These are phyloP conservation scores for Cairneyella variabilis DNA, from an alignment of 495 filamentous ascomycete species.

Conservation along the genomic window DNA sequence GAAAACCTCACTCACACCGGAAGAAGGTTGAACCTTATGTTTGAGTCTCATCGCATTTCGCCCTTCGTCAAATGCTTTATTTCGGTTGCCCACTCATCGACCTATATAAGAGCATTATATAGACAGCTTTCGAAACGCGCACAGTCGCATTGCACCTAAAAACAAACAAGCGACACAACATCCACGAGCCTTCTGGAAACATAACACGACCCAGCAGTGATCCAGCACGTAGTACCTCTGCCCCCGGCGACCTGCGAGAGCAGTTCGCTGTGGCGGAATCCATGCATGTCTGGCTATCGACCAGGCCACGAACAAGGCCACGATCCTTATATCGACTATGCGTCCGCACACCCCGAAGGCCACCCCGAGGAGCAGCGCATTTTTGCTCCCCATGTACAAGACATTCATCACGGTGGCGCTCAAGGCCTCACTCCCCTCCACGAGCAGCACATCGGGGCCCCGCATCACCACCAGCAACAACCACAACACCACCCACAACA, in stretches of 20 bases:
- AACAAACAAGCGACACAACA: constrained; percentile 23
- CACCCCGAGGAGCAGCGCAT: constrained; percentile 53
- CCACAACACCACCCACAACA: constrained; percentile 40
- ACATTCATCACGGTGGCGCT: constrained; percentile 25
- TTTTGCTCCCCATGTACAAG: constrained; percentile 46
- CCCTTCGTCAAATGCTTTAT: constrained; percentile 17
- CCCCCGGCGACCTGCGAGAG: constrained; percentile 61
- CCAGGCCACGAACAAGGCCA: constrained; percentile 22
- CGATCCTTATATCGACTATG: constrained; percentile 46
- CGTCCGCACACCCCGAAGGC: constrained; percentile 49
- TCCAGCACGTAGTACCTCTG: constrained; percentile 24
- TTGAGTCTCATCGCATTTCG: constrained; percentile 17
- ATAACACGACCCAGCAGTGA: constrained; percentile 24
- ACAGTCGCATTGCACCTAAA: constrained; percentile 24
- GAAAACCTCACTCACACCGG: constrained; percentile 22
- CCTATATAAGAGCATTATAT: constrained; percentile 24
- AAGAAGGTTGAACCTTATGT: constrained; percentile 24
- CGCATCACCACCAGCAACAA: constrained; percentile 41
- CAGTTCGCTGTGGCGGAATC: constrained; percentile 68
- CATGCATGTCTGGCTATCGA: constrained; percentile 55
- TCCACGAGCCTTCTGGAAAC: constrained; percentile 23
- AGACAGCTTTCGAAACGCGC: constrained; percentile 25
- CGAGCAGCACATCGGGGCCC: constrained; percentile 17
- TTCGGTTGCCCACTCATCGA: constrained; percentile 17
- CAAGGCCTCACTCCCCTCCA: constrained; percentile 20